Evolutionary conservation across 2,329 filamentous ascomycete species (phyloP).

Genomic region (Proliferodiscus dingleyae): DNA sequence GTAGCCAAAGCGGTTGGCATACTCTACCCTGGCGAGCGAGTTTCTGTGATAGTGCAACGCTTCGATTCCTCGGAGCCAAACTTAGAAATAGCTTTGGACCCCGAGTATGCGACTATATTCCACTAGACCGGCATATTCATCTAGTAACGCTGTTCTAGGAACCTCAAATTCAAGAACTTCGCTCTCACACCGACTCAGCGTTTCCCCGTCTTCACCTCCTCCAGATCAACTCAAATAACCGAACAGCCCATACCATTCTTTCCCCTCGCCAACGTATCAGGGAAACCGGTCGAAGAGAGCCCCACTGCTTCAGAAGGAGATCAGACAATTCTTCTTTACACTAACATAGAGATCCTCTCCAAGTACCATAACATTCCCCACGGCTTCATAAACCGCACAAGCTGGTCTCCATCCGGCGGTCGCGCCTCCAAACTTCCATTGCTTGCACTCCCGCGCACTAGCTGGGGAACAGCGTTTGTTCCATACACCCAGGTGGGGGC

Average conservation of each 20-base stretch:
- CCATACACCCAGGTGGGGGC: neutral
- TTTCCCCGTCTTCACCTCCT: neutral
- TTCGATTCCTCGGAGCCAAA: slow-evolving; percentile 1
- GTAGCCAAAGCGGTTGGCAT: slow-evolving; percentile 34
- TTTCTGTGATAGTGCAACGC: slow-evolving; percentile 33
- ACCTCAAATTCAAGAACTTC: slow-evolving; percentile 6
- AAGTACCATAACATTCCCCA: slow-evolving; percentile 8
- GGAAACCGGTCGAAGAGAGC: neutral
- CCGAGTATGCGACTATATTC: slow-evolving; percentile 5
- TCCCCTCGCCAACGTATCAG: neutral
- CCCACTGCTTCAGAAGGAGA: neutral
- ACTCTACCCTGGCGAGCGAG: slow-evolving; percentile 35
- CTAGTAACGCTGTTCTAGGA: neutral
- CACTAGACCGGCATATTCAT: neutral
- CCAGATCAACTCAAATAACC: neutral
- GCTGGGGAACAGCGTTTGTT: slow-evolving; percentile 4
- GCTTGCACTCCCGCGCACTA: neutral
- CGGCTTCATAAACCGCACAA: slow-evolving; percentile 8
- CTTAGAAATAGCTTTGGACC: slow-evolving; percentile 4
- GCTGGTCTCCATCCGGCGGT: neutral
- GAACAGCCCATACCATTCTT: neutral
- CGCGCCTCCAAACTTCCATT: neutral
- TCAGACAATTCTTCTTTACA: slow-evolving; percentile 7
- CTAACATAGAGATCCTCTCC: slow-evolving; percentile 10
- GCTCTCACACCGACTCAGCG: slow-evolving; percentile 4